These are phyloP conservation scores for Entomophthora muscae DNA, from an alignment of 371 early-diverging fungal genomes.

Conservation along the genomic window DNA sequence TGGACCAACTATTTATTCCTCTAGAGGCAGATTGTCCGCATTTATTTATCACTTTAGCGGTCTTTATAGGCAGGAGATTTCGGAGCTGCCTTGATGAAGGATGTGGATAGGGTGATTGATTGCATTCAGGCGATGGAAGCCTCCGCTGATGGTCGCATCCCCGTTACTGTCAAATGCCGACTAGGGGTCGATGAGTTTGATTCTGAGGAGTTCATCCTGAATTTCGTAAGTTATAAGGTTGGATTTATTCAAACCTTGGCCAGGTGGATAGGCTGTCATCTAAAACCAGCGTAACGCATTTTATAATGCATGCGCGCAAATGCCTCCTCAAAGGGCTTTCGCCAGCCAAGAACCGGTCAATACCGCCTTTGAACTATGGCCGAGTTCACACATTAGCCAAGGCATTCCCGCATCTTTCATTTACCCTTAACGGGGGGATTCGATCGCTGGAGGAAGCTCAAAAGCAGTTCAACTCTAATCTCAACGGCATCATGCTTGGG, in stretches of 20 bases:
- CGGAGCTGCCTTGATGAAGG: constrained; percentile 62
- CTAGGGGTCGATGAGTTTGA: constrained; percentile 56
- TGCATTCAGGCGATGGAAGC: constrained; percentile 36
- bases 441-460: constrained; percentile 20
- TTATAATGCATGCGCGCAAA: constrained; percentile 79
- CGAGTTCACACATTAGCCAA: constrained; percentile 46
- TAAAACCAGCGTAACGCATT: constrained; percentile 21
- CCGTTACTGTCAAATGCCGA: constrained; percentile 58
- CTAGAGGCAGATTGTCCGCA: too few species aligned
- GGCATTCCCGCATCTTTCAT: constrained; percentile 36
- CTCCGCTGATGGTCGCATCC: constrained; percentile 19
- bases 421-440: constrained; percentile 75
- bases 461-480: constrained; percentile 20
- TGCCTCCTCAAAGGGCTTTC: constrained; percentile 67
- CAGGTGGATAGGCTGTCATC: constrained; percentile 16
- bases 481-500: constrained; percentile 62
- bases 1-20: too few species aligned
- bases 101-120: constrained; percentile 30
- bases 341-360: constrained; percentile 64
- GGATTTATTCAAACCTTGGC: not conserved
- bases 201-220: constrained; percentile 32
- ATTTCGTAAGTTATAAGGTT: constrained; percentile 25
- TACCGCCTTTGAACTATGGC: constrained; percentile 63
- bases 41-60: not conserved
- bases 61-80: constrained; percentile 38